Conservation (phyloP, 257 asterid genomes). For the Solanum clarkiae region DNA sequence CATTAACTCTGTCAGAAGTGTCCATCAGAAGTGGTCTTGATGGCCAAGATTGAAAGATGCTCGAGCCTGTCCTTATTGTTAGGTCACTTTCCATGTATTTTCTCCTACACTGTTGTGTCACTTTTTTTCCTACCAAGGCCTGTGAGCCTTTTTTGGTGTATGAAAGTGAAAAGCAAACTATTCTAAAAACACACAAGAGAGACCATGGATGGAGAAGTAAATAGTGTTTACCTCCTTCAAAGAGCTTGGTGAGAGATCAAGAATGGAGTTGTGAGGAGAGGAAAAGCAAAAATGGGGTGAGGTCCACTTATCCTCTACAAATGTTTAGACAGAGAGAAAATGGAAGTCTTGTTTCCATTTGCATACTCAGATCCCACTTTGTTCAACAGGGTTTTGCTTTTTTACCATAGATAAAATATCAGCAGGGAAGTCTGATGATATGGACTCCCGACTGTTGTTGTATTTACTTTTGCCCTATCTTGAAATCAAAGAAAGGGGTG, state of each 20-base stretch:
- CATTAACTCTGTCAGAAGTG: conserved; percentile 7
- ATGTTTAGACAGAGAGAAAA: conserved; percentile 6
- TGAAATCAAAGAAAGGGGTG: conserved; percentile 1
- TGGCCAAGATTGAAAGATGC: conserved; percentile 24
- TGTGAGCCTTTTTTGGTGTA: neutral
- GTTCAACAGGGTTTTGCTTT: neutral
- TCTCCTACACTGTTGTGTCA: neutral
- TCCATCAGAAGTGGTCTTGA: conserved; percentile 16
- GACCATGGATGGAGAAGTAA: neutral
- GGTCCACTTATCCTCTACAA: conserved; percentile 15
- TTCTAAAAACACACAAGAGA: neutral
- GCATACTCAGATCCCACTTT: conserved; percentile 23
- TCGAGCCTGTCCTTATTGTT: conserved; percentile 12
- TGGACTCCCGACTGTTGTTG: no score
- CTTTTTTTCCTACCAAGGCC: neutral
- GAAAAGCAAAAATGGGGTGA: conserved; percentile 1
- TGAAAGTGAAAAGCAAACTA: neutral
- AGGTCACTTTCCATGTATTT: conserved; percentile 18
- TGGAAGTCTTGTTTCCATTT: conserved; percentile 8
- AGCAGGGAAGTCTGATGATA: neutral
- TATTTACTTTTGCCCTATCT: neutral
- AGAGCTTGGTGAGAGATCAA: neutral
- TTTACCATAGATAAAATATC: neutral
- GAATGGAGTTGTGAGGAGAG: neutral
- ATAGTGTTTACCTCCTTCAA: neutral